Base-by-base conservation (phyloP, 768 basidiomycete genomes). In the Kwoniella sp. region DNA sequence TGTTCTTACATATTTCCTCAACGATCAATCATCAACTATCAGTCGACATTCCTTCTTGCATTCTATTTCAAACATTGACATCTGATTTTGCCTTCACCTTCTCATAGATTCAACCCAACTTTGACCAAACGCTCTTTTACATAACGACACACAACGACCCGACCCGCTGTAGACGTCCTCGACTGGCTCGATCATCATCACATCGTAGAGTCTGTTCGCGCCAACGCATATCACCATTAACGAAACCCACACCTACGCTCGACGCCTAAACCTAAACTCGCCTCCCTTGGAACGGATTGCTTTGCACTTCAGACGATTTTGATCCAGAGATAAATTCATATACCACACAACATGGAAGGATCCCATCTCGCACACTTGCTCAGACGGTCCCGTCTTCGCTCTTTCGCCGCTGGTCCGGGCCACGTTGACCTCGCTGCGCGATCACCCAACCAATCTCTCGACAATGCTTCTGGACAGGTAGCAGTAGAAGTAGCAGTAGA, bases 311-410 rank as follows among this genome's bases (percentile, higher is more conserved):
- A n/a, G n/a, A n/a, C n/a, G n/a, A n/a, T n/a, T n/a, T n/a, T n/a
- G n/a, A n/a, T n/a, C n/a, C n/a, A n/a, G n/a, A n/a, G n/a, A n/a
- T n/a, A n/a, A n/a, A n/a, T n/a, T n/a, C n/a, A n/a, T n/a, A n/a
- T n/a, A n/a, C 13, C 33, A 30, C 2, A 26, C 57, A 59, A 17
- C 27, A 58, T 64, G 57, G 58, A 58, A 24, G 53, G 36, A 5
- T 56, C 63, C 1, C 52, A 26, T 27, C 52, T 59, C 40, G 51
- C 56, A 19, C 66, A 63, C 33, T n/a, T 63, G 25, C 50, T 63
- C 12, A 56, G 58, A 26, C 60, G 60, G 36, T 67, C 66, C 17
- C 56, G 60, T 53, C 52, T 58, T 9, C 51, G 66, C 33, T 30
- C 51, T 19, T 63, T 63, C 37, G 57, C 66, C 44, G 55, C 49